These are phyloP conservation scores for Ilex aquifolium DNA, from an alignment of 257 asterid genomes.

Conservation along the genomic window DNA sequence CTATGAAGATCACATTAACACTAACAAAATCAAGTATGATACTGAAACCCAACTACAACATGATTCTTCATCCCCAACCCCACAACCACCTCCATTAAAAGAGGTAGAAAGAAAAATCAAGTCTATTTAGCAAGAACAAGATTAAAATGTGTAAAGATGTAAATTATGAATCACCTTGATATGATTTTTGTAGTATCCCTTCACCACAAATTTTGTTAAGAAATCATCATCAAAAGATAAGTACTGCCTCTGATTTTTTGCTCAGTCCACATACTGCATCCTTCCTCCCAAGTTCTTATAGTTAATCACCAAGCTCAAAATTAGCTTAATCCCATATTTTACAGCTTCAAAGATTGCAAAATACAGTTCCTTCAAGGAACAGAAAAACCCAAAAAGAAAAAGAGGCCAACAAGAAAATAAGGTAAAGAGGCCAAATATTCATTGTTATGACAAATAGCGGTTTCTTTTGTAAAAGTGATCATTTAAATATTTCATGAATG, in stretches of 20 bases:
- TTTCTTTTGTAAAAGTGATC: too few relatives aligned
- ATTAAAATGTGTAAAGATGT: background rate
- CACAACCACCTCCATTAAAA: too few relatives aligned
- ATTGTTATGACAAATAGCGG: too few relatives aligned
- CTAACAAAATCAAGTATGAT: too few relatives aligned
- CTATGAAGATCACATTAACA: too few relatives aligned
- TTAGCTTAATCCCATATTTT: constrained; percentile 51
- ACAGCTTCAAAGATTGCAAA: constrained; percentile 55
- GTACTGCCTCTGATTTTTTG: constrained; percentile 33
- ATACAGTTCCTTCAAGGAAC: constrained; percentile 47
- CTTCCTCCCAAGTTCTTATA: constrained; percentile 54
- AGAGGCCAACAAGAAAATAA: too few relatives aligned
- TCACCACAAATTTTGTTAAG: constrained; percentile 42
- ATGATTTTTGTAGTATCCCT: constrained; percentile 48
- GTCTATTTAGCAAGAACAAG: background rate
- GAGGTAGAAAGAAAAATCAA: too few relatives aligned
- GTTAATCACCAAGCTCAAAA: constrained; percentile 56
- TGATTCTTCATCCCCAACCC: too few relatives aligned
- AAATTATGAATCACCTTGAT: constrained; percentile 35
- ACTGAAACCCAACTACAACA: too few relatives aligned
- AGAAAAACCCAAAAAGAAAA: too few relatives aligned
- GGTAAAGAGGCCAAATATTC: too few relatives aligned
- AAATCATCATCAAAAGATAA: constrained; percentile 53
- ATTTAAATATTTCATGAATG: too few relatives aligned
- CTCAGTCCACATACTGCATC: constrained; percentile 65